Base-by-base conservation (phyloP, 2,329 filamentous ascomycete genomes). In the Fusarium tuaranense region DNA sequence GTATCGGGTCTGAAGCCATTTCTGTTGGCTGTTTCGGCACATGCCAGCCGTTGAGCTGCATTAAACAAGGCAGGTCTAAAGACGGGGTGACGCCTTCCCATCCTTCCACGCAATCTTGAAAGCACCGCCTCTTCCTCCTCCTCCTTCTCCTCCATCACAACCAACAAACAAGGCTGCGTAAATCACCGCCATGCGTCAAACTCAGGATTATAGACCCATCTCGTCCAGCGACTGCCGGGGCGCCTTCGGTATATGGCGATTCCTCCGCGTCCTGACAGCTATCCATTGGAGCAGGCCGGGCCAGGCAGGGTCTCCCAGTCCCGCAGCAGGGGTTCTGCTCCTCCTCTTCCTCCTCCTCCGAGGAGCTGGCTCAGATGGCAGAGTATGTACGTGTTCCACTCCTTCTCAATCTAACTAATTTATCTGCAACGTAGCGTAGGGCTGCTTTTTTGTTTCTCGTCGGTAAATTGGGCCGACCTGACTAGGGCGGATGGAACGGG, bases 41-140 rank as follows among this genome's bases (percentile, higher is more conserved):
- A 60, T 46, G 55, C n/a, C 46, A 18, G 9, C n/a, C 18, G 55
- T 34, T 66, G 41, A 46, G 20, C 44, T 66, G 64, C 57, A 66
- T 39, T 51, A 32, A 59, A 51, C 32, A 13, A 53, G 48, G 48
- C 48, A 53, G 25, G 25, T 53, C 25, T 25, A 53, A n/a, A 53
- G 48, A 53, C 48, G 44, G 22, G 22, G 44, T 30, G 18, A n/a
- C 46, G 16, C 46, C 46, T 51, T 51, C 46, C 46, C 25, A 51
- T 51, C 48, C 48, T 53, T 53, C 25, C 25, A 51, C 46, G 25
- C 46, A 51, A 51, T 51, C 12, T 34, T 34, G 32, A 25, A 27
- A 53, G 44, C 44, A 10, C 20, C 44, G 44, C 44, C 44, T 27
- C 44, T 25, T 48, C 44, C 44, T 48, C 14, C 25, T 48, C 44